phyloP scores from a whole-genome alignment of 2,329 filamentous ascomycete species.

The Pestalotiopsis sp. region DNA sequence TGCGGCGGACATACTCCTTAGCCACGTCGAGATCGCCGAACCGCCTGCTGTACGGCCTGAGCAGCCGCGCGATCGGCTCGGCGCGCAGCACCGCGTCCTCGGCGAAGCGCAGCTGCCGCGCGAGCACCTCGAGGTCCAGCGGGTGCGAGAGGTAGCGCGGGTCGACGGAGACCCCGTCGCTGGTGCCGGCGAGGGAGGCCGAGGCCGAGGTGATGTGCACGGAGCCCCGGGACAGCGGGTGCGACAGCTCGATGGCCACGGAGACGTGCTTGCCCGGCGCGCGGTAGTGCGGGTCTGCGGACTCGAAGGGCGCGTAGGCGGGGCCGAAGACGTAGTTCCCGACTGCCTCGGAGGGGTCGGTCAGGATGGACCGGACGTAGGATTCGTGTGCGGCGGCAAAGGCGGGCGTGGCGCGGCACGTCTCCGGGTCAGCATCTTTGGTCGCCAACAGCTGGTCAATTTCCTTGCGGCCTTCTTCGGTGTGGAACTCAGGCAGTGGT shows the following conservation, averaged over 20 bases:
- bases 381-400: background rate
- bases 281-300: background rate
- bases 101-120: constrained; percentile 11
- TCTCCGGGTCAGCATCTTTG: background rate
- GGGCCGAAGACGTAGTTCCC: constrained; percentile 8
- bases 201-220: constrained; percentile 5
- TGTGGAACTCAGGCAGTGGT: constrained; percentile 20
- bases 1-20: background rate
- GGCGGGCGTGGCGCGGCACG: background rate
- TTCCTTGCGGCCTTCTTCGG: constrained; percentile 32
- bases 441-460: constrained; percentile 17
- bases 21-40: background rate
- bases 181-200: background rate
- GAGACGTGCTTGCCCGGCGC: background rate
- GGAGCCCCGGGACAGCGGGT: constrained; percentile 17
- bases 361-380: constrained; percentile 10
- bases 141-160: constrained; percentile 7
- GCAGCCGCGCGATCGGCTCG: background rate
- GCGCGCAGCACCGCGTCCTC: background rate
- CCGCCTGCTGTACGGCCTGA: background rate
- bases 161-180: background rate
- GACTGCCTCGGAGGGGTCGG: background rate
- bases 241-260: constrained; percentile 5
- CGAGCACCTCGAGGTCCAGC: constrained; percentile 14
- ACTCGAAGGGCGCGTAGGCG: constrained; percentile 6